Base-by-base conservation (phyloP, 306 rosid species). In the Clitoria ternatea region DNA sequence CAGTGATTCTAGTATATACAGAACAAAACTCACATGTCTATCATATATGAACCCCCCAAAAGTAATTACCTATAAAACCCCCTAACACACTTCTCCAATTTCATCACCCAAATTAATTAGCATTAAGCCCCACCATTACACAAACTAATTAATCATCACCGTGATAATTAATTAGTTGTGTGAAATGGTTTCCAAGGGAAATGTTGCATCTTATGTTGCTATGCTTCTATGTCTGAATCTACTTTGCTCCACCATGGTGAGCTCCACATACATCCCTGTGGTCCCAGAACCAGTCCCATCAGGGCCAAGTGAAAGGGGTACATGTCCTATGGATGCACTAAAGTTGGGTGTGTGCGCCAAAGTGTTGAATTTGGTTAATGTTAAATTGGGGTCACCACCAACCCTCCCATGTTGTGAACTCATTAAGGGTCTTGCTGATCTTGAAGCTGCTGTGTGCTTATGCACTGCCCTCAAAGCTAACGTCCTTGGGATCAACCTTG, bases 21-120 rank as follows among this genome's bases (percentile, higher is more conserved):
- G 57, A 44, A 71, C n/a, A 71, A 32, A 53, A 4, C 40, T 57
- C 57, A 71, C n/a, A n/a, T n/a, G n/a, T n/a, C n/a, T n/a, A n/a
- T n/a, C n/a, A n/a, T n/a, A n/a, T n/a, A n/a, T n/a, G n/a, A n/a
- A n/a, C n/a, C n/a, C n/a, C n/a, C n/a, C n/a, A n/a, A n/a, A n/a
- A n/a, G n/a, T n/a, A n/a, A n/a, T n/a, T n/a, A n/a, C n/a, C n/a
- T n/a, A n/a, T n/a, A n/a, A n/a, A n/a, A n/a, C n/a, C n/a, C n/a
- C n/a, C n/a, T n/a, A n/a, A n/a, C n/a, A n/a, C n/a, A n/a, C n/a
- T n/a, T n/a, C n/a, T n/a, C n/a, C n/a, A n/a, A n/a, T n/a, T n/a
- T n/a, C n/a, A n/a, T n/a, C n/a, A n/a, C n/a, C n/a, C n/a, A n/a
- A n/a, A n/a, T n/a, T n/a, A n/a, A n/a, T n/a, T n/a, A n/a, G n/a